Evolutionary conservation across 768 basidiomycete genomes (phyloP).

Genomic region (Leccinum boreale): DNA sequence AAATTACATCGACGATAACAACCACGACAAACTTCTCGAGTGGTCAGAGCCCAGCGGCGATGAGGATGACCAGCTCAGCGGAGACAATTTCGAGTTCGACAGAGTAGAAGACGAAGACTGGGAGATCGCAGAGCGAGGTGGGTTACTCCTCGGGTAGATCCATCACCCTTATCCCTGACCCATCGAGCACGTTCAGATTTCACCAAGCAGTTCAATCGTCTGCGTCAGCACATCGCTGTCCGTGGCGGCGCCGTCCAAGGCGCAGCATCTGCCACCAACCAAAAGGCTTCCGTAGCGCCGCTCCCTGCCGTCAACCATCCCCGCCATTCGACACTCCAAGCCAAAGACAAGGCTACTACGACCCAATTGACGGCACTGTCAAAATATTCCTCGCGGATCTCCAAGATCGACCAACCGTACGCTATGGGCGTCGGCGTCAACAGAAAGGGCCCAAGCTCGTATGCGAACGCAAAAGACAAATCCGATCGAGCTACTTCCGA

Average conservation of each 20-base stretch:
- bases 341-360: constrained; percentile 56
- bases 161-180: background rate
- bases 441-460: constrained; percentile 86
- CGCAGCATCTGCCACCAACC: constrained; percentile 48
- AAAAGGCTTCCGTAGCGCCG: constrained; percentile 49
- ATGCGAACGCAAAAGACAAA: constrained; percentile 91
- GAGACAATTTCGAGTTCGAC: constrained; percentile 52
- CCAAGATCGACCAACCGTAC: constrained; percentile 75
- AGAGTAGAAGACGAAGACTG: constrained; percentile 85
- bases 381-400: constrained; percentile 72
- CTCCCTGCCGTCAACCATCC: constrained; percentile 76
- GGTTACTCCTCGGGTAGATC: constrained; percentile 12
- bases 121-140: constrained; percentile 83
- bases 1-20: constrained; percentile 43
- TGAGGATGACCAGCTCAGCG: constrained; percentile 35
- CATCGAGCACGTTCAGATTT: constrained; percentile 63
- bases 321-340: constrained; percentile 29
- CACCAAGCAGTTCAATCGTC: constrained; percentile 96
- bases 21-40: constrained; percentile 20
- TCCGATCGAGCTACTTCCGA: constrained; percentile 95
- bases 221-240: constrained; percentile 87
- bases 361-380: constrained; percentile 74
- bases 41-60: constrained; percentile 30
- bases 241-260: constrained; percentile 69
- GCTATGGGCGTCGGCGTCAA: constrained; percentile 72